Conservation (phyloP, 1,284 basidiomycete genomes). For the Xerocomus amazonicus region DNA sequence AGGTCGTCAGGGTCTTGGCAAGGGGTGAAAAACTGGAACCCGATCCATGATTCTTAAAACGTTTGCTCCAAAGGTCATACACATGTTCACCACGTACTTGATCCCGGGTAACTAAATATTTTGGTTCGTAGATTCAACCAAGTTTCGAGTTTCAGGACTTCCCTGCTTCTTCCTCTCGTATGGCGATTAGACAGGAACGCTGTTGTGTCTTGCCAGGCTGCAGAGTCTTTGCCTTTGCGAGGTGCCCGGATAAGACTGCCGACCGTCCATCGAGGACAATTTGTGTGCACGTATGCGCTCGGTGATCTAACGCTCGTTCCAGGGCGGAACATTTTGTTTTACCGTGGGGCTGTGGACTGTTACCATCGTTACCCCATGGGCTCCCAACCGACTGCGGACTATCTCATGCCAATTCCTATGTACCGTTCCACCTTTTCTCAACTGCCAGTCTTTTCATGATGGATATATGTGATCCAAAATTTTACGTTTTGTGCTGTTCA, state of each 20-base stretch:
- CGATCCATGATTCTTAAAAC: constrained; percentile 21
- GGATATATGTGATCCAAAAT: constrained; percentile 9
- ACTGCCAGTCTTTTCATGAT: constrained; percentile 12
- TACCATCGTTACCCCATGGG: constrained; percentile 10
- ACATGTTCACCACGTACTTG: background rate
- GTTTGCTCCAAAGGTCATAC: constrained; percentile 15
- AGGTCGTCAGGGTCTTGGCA: constrained; percentile 70
- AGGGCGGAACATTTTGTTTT: constrained; percentile 22
- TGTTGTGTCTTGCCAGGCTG: constrained; percentile 25
- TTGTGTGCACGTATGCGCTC: constrained; percentile 26
- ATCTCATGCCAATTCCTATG: constrained; percentile 26
- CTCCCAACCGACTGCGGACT: constrained; percentile 24
- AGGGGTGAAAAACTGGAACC: constrained; percentile 75
- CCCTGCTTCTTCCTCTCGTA: constrained; percentile 16
- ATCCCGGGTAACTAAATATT: background rate
- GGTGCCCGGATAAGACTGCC: constrained; percentile 19
- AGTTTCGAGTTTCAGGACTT: constrained; percentile 18
- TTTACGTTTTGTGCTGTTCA: constrained; percentile 1
- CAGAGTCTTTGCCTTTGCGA: constrained; percentile 20
- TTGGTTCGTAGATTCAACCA: constrained; percentile 10
- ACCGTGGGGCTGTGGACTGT: constrained; percentile 16
- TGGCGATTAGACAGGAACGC: constrained; percentile 23
- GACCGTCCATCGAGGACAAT: constrained; percentile 24
- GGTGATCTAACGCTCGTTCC: constrained; percentile 17
- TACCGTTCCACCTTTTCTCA: constrained; percentile 19